Evolutionary conservation across 2,329 filamentous ascomycete species (phyloP), one percentile per base, ranked within the genome.

Genomic region (Cladophialophora chaetospira): DNA sequence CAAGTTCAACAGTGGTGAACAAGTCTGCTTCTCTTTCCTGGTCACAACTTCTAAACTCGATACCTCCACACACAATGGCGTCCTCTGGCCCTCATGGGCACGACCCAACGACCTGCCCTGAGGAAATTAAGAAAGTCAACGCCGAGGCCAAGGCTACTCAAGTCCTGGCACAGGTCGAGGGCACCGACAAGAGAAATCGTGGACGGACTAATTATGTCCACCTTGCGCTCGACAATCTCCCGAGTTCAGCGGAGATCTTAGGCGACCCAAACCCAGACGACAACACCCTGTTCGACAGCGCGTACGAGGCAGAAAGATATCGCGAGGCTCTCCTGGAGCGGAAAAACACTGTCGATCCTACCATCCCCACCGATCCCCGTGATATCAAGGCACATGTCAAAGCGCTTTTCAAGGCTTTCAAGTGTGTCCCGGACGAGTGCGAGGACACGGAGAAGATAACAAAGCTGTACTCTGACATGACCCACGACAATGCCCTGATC

Each of bases 401-500:
- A 40, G 62, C 62, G 3, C 58, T 75, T 23, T 63, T 67, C 45
- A 63, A 63, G n/a, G 71, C 71, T 0, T 72, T 74, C 68, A 68
- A 65, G 17, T 67, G 62, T 28, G 64, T 66, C 15, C 55, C 66
- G 5, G 17, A 62, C 10, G 68, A 68, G 0, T 55, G 57, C 50
- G 55, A 66, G 29, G 71, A 73, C 25, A 71, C 70, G 40, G 60
- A 61, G 3, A 64, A 63, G 6, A 73, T 73, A 68, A 63, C 70
- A 3, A 64, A 64, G 8, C 68, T 67, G 3, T 74, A 73, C 55
- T 42, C 48, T 3, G 64, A 68, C 3, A 46, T 64, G 5, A 64
- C 62, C 28, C 65, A 68, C 26, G 54, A 65, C 48, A 54, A 65
- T 10, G 52, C 51, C 2, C 57, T 66, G 8, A 63, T 73, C 29